Percentiles rank a stretch among this genome's conserved stretches.
These are phyloP conservation scores for Mycena haematopus DNA, from an alignment of 768 basidiomycete genomes.

Conservation along the genomic window DNA sequence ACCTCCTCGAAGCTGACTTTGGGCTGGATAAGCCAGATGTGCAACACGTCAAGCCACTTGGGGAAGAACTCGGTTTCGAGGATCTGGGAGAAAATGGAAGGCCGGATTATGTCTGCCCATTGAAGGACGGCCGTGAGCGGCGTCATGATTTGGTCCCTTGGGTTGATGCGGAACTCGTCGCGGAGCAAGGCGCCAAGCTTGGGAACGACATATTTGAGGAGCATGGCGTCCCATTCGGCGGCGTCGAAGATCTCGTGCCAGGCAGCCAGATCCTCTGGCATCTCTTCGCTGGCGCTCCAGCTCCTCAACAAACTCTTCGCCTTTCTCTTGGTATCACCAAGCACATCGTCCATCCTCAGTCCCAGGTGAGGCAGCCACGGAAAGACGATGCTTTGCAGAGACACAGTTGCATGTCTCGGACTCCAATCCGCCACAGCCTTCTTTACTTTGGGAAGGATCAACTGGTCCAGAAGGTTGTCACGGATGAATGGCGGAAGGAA, in stretches of 20 bases:
- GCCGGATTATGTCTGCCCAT: conserved; percentile 79
- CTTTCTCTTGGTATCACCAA: conserved; percentile 88
- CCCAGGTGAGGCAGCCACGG: conserved; percentile 96
- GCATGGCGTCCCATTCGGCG: conserved; percentile 88
- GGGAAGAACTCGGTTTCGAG: conserved; percentile 95
- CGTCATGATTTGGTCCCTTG: conserved; percentile 86
- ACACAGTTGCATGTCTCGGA: conserved; percentile 57
- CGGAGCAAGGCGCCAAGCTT: conserved; percentile 86
- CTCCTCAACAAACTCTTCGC: conserved; percentile 77
- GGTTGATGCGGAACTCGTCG: conserved; percentile 89
- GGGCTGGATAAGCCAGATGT: conserved; percentile 93
- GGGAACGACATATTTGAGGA: conserved; percentile 91
- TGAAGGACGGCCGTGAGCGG: conserved; percentile 77
- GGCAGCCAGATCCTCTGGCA: conserved; percentile 74
- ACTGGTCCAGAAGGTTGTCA: conserved; percentile 95
- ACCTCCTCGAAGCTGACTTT: conserved; percentile 91
- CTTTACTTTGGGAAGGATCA: conserved; percentile 91
- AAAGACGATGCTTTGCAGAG: conserved; percentile 85
- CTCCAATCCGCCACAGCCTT: conserved; percentile 88
- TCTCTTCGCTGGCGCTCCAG: conserved; percentile 75
- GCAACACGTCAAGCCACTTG: conserved; percentile 92
- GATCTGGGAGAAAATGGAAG: conserved; percentile 81
- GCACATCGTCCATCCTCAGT: conserved; percentile 78
- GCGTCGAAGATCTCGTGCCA: conserved; percentile 90
- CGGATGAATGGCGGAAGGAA: conserved; percentile 90